A percentile compares a stretch with the other conserved stretches of the same genome.
phyloP scores from a whole-genome alignment of 2,329 filamentous ascomycete genomes.

The Diaporthe sp. region DNA sequence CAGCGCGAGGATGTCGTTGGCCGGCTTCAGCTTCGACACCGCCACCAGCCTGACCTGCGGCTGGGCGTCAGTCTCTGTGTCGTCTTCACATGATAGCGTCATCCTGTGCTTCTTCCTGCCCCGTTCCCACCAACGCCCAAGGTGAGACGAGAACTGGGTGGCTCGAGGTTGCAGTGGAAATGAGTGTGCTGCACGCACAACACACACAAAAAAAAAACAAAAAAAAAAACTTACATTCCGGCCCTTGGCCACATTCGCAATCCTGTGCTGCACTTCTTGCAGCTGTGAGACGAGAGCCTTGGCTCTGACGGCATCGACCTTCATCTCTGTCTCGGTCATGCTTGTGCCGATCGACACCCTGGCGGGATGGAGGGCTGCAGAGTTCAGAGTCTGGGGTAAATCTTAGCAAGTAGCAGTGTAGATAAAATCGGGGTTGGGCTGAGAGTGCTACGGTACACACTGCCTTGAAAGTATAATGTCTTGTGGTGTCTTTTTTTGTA shows the following conservation, averaged over 20 bases:
- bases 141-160: conserved; percentile 35
- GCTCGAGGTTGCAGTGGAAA: not conserved
- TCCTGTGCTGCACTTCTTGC: conserved; percentile 69
- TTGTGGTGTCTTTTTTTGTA: not conserved
- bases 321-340: conserved; percentile 70
- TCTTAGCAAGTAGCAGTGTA: not conserved
- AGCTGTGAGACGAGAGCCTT: conserved; percentile 75
- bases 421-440: conserved; percentile 16
- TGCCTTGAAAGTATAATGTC: conserved; percentile 13
- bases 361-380: conserved; percentile 13
- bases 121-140: not conserved
- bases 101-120: not conserved
- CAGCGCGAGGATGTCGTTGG: conserved; percentile 88
- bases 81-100: not conserved
- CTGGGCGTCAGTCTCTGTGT: conserved; percentile 40
- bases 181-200: not conserved
- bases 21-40: conserved; percentile 96
- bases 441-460: not conserved
- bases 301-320: conserved; percentile 73
- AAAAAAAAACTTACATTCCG: conserved; percentile 63
- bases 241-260: conserved; percentile 67
- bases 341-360: conserved; percentile 24
- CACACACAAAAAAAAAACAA: too few species aligned
- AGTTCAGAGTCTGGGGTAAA: conserved; percentile 2
- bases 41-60: conserved; percentile 86